Evolutionary conservation across 2,329 filamentous ascomycete genomes (phyloP), one percentile per base, ranked within the genome.

Genomic region (Trichophyton verrucosum): DNA sequence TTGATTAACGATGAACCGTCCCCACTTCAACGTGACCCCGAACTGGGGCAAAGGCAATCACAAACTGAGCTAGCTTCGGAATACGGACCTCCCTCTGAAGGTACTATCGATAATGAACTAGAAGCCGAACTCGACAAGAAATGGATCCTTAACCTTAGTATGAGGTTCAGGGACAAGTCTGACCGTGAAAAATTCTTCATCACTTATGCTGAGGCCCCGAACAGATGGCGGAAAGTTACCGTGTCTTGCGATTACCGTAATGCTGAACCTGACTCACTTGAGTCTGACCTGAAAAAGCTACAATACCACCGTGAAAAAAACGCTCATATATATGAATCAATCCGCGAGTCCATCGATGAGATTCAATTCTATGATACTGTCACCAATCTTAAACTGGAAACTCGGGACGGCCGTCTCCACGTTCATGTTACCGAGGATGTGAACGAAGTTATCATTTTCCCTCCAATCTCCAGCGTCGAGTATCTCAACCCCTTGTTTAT

Each of bases 151-250:
- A 99, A 99, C 70, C 81, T 97, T 63, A 96, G 91, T 74, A 96
- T 99, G 94, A 91, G 96, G 73, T 99, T 96, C 73, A 85, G 91
- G 62, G 94, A 99, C 75, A 86, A 87, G 68, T 95, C 91, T 11
- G 88, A 89, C 67, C 83, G 92, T 49, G 94, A 99, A 73, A 99
- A 99, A 73, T 97, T 97, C 77, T 99, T 97, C 73, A 86, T 99
- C 64, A 97, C 94, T 0, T 99, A 89, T 72, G 89, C 91, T 56
- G 87, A 95, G 72, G 82, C 82, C 56, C 85, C 89, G 3, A 87
- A 83, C 64, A 78, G 84, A 63, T 96, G 91, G 89, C 84, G 90
- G 60, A 82, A 92, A 57, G 87, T 99, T 58, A 97, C 94, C 2
- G 85, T 99, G 33, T 96, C 94, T 0, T 84, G 95, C 67, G 94